Base-by-base conservation (phyloP, 768 basidiomycete species). In the Collybia nuda region DNA sequence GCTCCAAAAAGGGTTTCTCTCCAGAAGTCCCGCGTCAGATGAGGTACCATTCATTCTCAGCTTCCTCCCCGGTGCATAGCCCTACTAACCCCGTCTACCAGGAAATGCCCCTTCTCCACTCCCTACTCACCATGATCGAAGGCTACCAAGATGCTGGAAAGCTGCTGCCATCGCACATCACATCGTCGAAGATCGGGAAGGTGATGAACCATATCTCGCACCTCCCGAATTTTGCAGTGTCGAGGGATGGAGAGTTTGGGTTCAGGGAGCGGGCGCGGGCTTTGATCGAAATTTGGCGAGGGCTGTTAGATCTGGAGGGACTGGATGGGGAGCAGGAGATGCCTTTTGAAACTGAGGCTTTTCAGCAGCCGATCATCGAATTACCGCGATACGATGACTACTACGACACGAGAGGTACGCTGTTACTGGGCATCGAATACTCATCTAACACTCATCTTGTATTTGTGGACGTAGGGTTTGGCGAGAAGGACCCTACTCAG, bases 151-250 rank as follows among this genome's bases (percentile, higher is more conserved):
- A 74, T 53, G 14, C 32, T 11, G 32, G 32, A 11, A 14, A 9
- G 14, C 87, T 90, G 68, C 85, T 80, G 48, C 81, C 90, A 52
- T 77, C 80, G 46, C 85, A 89, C 61, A 78, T 92, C 50, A 68
- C 86, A 77, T 81, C 80, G 66, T 87, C 87, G 52, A 85, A 86
- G 67, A 84, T 86, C 55, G 80, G 78, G 64, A 84, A 84, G 72
- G 88, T 90, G 29, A 87, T 91, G 85, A 83, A 86, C 58, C 86
- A 88, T 66, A 87, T 91, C 58, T 70, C 81, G 24, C 68, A 74
- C 5, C 72, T 86, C 3, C 46, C 62, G 9, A 61, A 66, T 17
- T 68, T 71, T 17, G 73, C 67, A 51, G 76, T 88, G 22, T 84
- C 87, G 2, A 66, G 78, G 29, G 82, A 87, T 59, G 78, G 40